A percentile compares a stretch with the other conserved stretches of the same genome.
phyloP scores from a whole-genome alignment of 2,329 filamentous ascomycete species.

The Drechslerella stenobrocha region DNA sequence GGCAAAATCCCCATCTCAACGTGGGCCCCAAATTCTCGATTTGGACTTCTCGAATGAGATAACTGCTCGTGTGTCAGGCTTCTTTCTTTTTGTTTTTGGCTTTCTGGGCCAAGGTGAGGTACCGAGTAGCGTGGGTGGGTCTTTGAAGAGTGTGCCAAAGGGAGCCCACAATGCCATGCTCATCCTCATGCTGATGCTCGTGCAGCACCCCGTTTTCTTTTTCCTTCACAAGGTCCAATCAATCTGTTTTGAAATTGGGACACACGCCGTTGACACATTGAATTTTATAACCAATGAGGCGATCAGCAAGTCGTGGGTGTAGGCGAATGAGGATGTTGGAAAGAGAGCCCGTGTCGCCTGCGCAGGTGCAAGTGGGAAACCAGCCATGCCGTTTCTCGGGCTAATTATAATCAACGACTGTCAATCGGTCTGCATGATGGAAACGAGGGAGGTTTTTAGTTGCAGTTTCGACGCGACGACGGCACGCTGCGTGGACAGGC shows the following conservation, averaged over 20 bases:
- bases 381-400: slow-evolving; percentile 48
- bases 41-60: slow-evolving; percentile 42
- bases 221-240: not conserved
- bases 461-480: slow-evolving; percentile 27
- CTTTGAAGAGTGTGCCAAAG: slow-evolving; percentile 17
- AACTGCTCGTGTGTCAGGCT: slow-evolving; percentile 15
- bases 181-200: slow-evolving; percentile 16
- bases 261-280: slow-evolving; percentile 43
- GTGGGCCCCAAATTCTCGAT: slow-evolving; percentile 48
- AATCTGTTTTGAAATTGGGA: slow-evolving; percentile 7
- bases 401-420: slow-evolving; percentile 18
- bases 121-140: slow-evolving; percentile 43
- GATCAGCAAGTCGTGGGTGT: slow-evolving; percentile 41
- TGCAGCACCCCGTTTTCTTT: slow-evolving; percentile 20
- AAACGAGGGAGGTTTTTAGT: slow-evolving; percentile 12
- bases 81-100: slow-evolving; percentile 29
- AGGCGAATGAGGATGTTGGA: slow-evolving; percentile 47
- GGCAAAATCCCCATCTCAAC: slow-evolving; percentile 47
- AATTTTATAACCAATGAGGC: slow-evolving; percentile 47
- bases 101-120: slow-evolving; percentile 39
- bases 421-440: not conserved
- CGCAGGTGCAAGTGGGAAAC: slow-evolving; percentile 17
- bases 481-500: slow-evolving; percentile 16
- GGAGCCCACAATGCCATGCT: slow-evolving; percentile 39
- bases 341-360: slow-evolving; percentile 41